Evolutionary conservation across 768 basidiomycete species (phyloP), one percentile per base, ranked within the genome.

Genomic region (Gloeostereum incarnatum): DNA sequence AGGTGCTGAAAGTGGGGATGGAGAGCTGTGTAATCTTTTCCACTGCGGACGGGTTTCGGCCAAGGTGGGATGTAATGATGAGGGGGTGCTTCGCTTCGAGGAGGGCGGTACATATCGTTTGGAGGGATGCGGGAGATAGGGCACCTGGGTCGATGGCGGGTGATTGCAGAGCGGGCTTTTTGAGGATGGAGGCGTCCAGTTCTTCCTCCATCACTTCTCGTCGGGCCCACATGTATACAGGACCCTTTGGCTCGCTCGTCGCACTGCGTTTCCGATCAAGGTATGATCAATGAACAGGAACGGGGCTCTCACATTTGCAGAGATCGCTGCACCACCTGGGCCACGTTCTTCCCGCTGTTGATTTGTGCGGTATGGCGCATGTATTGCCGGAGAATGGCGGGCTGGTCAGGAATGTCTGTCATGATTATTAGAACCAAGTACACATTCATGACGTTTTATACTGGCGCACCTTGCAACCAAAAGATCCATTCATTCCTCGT

Each of bases 401-500:
- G 48, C 47, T 86, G 83, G 49, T 85, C 83, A n/a, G 74, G 75
- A 5, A 77, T 63, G 53, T 84, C 79, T 83, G 47, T 5, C n/a
- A 20, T 7, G 6, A 9, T 31, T 24, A 8, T 44, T 31, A n/a
- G 21, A 6, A 27, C 22, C 23, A 35, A 14, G 18, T 31, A 18
- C 36, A 23, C 10, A 6, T 21, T 22, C 16, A 14, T 6, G 23
- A 32, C 10, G n/a, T 17, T 6, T 31, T 17, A n/a, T n/a, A n/a
- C 11, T 6, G 3, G 30, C 46, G 24, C 45, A 75, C 80, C 81
- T 63, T 85, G 80, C 2, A 76, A 42, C 73, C 79, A 81, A 66
- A 81, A 75, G 26, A 81, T 79, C 68, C 74, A 84, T 47, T 84
- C 82, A 45, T 85, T 85, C 46, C 80, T 65, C 0, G 66, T 66